Evolutionary conservation across 2,329 filamentous ascomycete species (phyloP), one percentile per base, ranked within the genome.

Genomic region (Pseudonectria foliicola): DNA sequence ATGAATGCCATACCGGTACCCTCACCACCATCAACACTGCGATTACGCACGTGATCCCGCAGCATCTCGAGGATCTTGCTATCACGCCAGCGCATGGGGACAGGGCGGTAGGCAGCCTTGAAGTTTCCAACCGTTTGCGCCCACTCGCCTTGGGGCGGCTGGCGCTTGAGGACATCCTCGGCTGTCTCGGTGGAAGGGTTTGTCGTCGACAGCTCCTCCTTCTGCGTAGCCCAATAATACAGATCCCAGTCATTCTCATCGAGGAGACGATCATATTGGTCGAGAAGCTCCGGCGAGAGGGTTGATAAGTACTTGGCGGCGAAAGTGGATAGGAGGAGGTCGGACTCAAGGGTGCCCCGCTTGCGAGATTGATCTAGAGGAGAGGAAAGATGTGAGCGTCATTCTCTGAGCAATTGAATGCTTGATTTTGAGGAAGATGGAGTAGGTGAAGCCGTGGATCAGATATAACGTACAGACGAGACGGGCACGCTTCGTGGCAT

Each of bases 231-330:
- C 92, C 92, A 98, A 73, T 98, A 98, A 72, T 98, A 98, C 43
- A 98, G 95, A 60, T 98, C 92, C 92, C 92, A 98, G 68, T 98
- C 92, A 63, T 98, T 98, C 67, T 98, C 92, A 63, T 98, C 92
- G 37, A 98, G 79, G 69, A 98, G 93, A 18, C 74, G 68, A 60
- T 96, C 90, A 68, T 92, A 96, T 62, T 94, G 77, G 50, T 75
- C 64, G 50, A 96, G 79, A 56, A 93, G 84, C 33, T 70, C 62
- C 6, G 68, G 61, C 2, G 75, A 76, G 85, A 98, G 94, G 42
- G 66, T 67, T 28, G 71, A 68, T 14, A 98, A 80, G 62, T 93
- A 73, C 35, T 71, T 68, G 48, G 90, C 78, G 45, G 92, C 92
- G 60, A 98, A 98, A 47, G 92, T 98, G 40, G 87, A 95, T 48